A percentile compares a stretch with the other conserved stretches of the same genome.
Evolutionary conservation across 2,329 filamentous ascomycete species (phyloP).

Genomic region (Stagonosporopsis cucurbitacearum): DNA sequence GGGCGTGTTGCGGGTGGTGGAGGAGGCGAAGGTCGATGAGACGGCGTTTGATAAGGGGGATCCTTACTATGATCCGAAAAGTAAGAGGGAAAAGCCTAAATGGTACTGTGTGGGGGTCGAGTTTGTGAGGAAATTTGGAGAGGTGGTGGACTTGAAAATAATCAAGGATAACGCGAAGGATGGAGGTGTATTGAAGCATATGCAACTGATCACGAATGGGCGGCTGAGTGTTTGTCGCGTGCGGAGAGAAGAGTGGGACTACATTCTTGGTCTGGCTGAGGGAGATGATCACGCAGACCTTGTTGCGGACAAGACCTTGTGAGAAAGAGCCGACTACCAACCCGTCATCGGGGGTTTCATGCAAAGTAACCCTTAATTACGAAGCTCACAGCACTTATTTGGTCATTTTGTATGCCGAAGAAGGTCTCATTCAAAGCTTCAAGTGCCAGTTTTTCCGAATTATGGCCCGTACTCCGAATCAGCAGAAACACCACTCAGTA

Average conservation of each 20-base stretch:
- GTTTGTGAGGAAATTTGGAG: conserved; percentile 81
- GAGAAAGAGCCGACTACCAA: not conserved
- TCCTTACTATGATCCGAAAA: conserved; percentile 85
- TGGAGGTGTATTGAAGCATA: conserved; percentile 67
- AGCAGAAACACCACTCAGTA: conserved; percentile 25
- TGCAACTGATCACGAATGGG: conserved; percentile 85
- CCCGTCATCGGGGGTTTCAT: not conserved
- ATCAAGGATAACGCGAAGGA: conserved; percentile 68
- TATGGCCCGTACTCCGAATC: too few species aligned
- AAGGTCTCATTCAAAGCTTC: not conserved
- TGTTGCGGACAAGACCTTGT: not conserved
- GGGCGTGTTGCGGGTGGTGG: conserved; percentile 86
- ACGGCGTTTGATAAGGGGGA: conserved; percentile 73
- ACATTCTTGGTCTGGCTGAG: conserved; percentile 61
- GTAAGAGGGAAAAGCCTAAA: conserved; percentile 70
- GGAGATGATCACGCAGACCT: conserved; percentile 11
- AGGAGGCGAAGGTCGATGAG: conserved; percentile 81
- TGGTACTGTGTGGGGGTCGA: conserved; percentile 92
- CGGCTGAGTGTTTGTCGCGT: conserved; percentile 82
- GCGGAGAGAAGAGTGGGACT: conserved; percentile 68
- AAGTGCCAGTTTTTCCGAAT: not conserved
- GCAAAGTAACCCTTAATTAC: not conserved
- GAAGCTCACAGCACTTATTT: not conserved
- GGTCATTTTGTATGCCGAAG: not conserved
- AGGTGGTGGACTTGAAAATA: conserved; percentile 72